Base-by-base conservation (phyloP, 352 stramenopile genomes). In the Globisporangium spinosum region DNA sequence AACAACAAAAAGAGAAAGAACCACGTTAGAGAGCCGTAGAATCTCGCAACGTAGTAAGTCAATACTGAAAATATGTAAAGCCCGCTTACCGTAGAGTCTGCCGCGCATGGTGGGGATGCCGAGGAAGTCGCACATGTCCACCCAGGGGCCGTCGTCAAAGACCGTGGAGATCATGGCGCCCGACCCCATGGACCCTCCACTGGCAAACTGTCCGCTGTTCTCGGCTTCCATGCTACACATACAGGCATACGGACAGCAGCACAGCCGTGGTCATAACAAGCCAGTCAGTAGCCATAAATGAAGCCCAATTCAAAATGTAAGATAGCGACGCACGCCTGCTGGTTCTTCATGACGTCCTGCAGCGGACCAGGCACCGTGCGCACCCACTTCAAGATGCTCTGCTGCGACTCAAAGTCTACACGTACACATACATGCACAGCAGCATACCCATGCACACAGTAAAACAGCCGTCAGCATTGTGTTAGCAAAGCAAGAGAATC, bases 71-170 rank as follows among this genome's bases (percentile, higher is more conserved):
- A 2, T 2, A 49, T 22, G 27, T 6, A 40, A 57, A 13, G 5
- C 25, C 12, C 12, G 5, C 73, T 29, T 65, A 93, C 87, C 87
- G n/a, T 93, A 92, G 12, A 91, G 71, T 29, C 68, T 76, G n/a
- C 87, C 87, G 23, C 75, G 70, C 9, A 65, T 73, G 1, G 78
- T 80, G 12, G 56, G 43, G 55, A 93, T 79, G 13, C 78, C 77
- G 7, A 91, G 53, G 53, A 74, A 87, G 34, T 77, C 67, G 59
- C 87, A 95, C 79, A 95, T 93, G 12, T 91, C 80, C 62, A 93
- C 85, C 87, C 87, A 95, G 43, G 87, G 73, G 1, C 87, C 87
- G 47, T 90, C 70, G 62, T 95, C 87, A 70, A 95, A 95, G 25
- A 89, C 79, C 2, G 82, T 93, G 57, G 78, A 77, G 51, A 91